Evolutionary conservation across 2,329 filamentous ascomycete species (phyloP), one percentile per base, ranked within the genome.

Genomic region (Sarocladium brachiariae): DNA sequence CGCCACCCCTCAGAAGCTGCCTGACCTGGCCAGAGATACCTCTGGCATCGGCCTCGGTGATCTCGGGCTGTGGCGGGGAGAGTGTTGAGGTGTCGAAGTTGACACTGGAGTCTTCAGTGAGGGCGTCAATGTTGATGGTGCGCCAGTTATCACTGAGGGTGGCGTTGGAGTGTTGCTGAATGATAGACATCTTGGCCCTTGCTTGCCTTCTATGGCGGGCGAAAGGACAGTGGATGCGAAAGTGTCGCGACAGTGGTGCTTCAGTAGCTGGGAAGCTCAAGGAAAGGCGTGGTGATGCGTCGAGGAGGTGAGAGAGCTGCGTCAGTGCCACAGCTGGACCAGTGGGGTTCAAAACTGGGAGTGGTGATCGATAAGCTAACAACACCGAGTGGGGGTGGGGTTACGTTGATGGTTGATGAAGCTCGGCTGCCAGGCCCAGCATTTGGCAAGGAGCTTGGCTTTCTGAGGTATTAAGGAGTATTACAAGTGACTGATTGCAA

Each of bases 61-160:
- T 79, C 59, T 91, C 84, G 57, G 86, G 77, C 53, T 83, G 83
- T 38, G 86, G 79, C 31, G 91, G 89, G 57, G 87, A 84, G 60
- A 97, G 82, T 16, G 89, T 89, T 53, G 85, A 80, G 56, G 88
- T 83, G 70, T 95, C 88, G 73, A 97, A 97, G 80, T 96, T 97
- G 70, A 82, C 74, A 58, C 87, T 81, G 61, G 89, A 93, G 70
- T 97, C 91, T 53, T 91, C 89, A 68, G 93, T 87, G 61, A 95
- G 80, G 59, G 86, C 84, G 67, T 96, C 91, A 68, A 96, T 86
- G 78, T 96, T 89, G 77, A 96, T 93, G 58, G 89, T 96, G 69
- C 91, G 88, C 81, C 81, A 85, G 63, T 79, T 77, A 59, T 85
- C 81, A 68, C 72, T 72, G 51, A 85, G 74, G 58, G 80, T 74